Evolutionary conservation across 208 protist species (phyloP).

Genomic region (Trypanosoma cruzi): DNA sequence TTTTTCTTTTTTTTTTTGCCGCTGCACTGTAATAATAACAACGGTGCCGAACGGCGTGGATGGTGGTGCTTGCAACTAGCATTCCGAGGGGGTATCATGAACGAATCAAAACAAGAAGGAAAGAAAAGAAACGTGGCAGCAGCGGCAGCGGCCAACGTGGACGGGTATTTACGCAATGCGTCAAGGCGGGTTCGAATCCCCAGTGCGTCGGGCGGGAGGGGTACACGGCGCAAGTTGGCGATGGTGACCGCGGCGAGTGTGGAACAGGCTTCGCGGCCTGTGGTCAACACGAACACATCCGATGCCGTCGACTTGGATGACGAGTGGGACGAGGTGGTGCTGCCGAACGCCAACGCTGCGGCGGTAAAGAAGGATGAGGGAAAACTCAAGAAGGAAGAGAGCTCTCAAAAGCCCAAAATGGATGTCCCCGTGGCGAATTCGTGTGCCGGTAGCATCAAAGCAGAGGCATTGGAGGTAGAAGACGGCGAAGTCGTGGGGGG

Average conservation of each 20-base stretch:
- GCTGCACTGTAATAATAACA: not conserved
- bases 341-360: slow-evolving; percentile 28
- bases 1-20: not conserved
- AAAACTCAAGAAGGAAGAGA: slow-evolving; percentile 14
- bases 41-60: not conserved
- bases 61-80: not conserved
- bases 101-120: slow-evolving; percentile 5
- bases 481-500: slow-evolving; percentile 12
- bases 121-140: slow-evolving; percentile 39
- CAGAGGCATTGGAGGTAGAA: slow-evolving; percentile 17
- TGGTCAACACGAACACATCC: not conserved
- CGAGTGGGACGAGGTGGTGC: slow-evolving; percentile 87
- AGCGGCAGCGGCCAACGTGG: slow-evolving; percentile 69
- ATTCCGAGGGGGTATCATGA: not conserved
- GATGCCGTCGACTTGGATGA: slow-evolving; percentile 49
- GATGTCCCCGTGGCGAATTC: slow-evolving; percentile 19
- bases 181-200: slow-evolving; percentile 74
- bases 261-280: slow-evolving; percentile 3
- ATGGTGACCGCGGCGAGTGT: slow-evolving; percentile 77
- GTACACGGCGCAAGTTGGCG: slow-evolving; percentile 75
- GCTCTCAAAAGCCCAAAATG: slow-evolving; percentile 6
- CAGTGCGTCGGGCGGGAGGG: slow-evolving; percentile 70
- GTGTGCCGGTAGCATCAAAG: slow-evolving; percentile 33
- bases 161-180: slow-evolving; percentile 87
- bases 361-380: slow-evolving; percentile 38